Conservation (phyloP, 495 filamentous ascomycete species). For the Aspergillus mulundensis region DNA sequence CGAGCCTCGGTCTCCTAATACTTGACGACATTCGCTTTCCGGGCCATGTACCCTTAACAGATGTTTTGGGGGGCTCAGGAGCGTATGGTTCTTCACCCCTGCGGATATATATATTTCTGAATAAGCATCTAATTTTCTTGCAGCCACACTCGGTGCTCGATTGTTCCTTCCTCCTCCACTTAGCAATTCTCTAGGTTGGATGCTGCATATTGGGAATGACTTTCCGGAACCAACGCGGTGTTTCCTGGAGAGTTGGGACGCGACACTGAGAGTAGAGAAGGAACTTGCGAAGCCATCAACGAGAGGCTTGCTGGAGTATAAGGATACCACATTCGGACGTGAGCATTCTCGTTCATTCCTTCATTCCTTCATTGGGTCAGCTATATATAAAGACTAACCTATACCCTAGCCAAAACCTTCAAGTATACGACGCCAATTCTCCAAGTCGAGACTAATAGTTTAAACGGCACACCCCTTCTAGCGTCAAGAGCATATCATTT, state of each 20-base stretch:
- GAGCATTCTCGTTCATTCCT: constrained; percentile 1
- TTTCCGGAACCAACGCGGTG: constrained; percentile 59
- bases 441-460: constrained; percentile 7
- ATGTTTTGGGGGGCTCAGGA: constrained; percentile 36
- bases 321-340: constrained; percentile 42
- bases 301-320: constrained; percentile 30
- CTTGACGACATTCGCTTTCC: constrained; percentile 33
- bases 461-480: constrained; percentile 10
- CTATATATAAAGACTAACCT: constrained; percentile 19
- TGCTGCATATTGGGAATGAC: constrained; percentile 76
- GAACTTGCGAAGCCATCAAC: constrained; percentile 60
- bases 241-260: constrained; percentile 60
- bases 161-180: constrained; percentile 21
- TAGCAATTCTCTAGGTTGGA: constrained; percentile 62
- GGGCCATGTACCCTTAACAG: constrained; percentile 16
- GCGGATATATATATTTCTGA: background rate
- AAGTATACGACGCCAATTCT: constrained; percentile 63
- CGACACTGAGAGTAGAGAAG: constrained; percentile 61
- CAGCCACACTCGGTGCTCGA: constrained; percentile 34
- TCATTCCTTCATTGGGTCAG: too few relatives aligned
- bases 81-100: constrained; percentile 28
- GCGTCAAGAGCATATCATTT: constrained; percentile 61
- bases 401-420: constrained; percentile 56
- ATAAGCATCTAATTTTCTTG: background rate
- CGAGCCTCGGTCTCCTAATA: constrained; percentile 32